Evolutionary conservation across 768 basidiomycete genomes (phyloP).

Genomic region (Coprinellus aureogranulatus): DNA sequence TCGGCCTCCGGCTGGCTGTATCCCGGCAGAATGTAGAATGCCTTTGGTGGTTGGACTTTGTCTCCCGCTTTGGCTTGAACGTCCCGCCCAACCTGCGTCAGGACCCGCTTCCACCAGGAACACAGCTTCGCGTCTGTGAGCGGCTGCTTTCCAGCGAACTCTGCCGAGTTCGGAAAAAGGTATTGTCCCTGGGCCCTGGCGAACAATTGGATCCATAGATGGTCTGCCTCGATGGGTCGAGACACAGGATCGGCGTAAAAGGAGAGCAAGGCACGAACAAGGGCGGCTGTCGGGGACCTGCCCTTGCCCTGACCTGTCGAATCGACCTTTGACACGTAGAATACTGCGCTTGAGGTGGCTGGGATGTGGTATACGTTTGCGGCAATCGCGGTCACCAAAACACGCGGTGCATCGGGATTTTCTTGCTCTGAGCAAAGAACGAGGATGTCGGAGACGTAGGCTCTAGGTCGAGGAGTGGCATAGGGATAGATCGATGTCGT

Average conservation of each 20-base stretch:
- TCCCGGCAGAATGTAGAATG: conserved; percentile 70
- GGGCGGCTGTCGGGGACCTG: conserved; percentile 66
- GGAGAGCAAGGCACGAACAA: conserved; percentile 64
- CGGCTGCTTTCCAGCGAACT: conserved; percentile 66
- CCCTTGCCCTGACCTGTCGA: conserved; percentile 72
- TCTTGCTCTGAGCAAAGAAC: conserved; percentile 68
- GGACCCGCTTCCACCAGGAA: conserved; percentile 87
- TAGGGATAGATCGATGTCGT: conserved; percentile 73
- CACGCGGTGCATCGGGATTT: conserved; percentile 36
- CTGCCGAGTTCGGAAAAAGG: conserved; percentile 85
- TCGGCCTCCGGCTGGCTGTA: conserved; percentile 65
- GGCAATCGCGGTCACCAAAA: conserved; percentile 80
- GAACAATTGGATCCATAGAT: conserved; percentile 84
- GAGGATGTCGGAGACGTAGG: conserved; percentile 74
- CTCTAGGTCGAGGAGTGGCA: conserved; percentile 60
- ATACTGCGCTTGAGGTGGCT: conserved; percentile 60
- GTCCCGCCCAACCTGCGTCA: conserved; percentile 54
- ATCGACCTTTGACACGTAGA: conserved; percentile 95
- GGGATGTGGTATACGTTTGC: conserved; percentile 74
- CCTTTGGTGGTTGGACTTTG: conserved; percentile 20
- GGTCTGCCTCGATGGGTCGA: conserved; percentile 52
- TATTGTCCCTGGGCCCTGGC: conserved; percentile 90
- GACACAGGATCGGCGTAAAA: conserved; percentile 65
- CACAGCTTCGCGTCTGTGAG: conserved; percentile 78
- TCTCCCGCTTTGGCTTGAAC: conserved; percentile 24